Conservation (phyloP, 805 yeast genomes). For the Starmerella bacillaris region DNA sequence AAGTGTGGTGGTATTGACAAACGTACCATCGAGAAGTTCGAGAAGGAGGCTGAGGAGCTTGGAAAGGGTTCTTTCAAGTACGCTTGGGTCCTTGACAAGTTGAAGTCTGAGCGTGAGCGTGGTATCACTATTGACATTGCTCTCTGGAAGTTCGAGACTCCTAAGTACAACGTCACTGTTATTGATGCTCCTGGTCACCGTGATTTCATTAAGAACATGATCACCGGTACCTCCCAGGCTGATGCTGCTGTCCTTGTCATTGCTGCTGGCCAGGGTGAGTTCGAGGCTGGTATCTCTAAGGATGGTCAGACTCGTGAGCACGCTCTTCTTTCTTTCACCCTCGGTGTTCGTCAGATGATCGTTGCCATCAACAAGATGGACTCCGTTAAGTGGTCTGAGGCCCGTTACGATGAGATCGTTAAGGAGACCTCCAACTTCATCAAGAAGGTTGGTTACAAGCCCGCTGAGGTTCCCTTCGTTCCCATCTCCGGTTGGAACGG, state of each 20-base stretch:
- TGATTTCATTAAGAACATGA: slow-evolving; percentile 92
- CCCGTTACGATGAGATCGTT: slow-evolving; percentile 86
- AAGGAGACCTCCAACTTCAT: slow-evolving; percentile 98
- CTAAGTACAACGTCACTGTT: slow-evolving; percentile 74
- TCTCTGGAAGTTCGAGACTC: slow-evolving; percentile 84
- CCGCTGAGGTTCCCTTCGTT: slow-evolving; percentile 95
- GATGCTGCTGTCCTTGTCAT: slow-evolving; percentile 80
- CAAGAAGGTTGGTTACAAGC: slow-evolving; percentile 98
- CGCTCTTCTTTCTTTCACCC: slow-evolving; percentile 76
- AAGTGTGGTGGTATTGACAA: slow-evolving; percentile 98
- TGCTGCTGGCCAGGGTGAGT: slow-evolving; percentile 87
- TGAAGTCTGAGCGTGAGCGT: slow-evolving; percentile 91
- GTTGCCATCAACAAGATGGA: slow-evolving; percentile 93
- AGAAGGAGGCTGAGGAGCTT: slow-evolving; percentile 93
- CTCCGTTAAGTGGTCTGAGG: slow-evolving; percentile 73
- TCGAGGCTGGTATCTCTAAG: slow-evolving; percentile 88
- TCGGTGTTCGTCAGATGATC: slow-evolving; percentile 73
- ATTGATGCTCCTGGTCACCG: slow-evolving; percentile 94
- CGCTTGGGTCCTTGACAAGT: slow-evolving; percentile 94
- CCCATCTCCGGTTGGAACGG: slow-evolving; percentile 89
- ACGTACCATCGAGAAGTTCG: slow-evolving; percentile 97
- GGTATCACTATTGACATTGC: slow-evolving; percentile 94
- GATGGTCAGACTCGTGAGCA: slow-evolving; percentile 93
- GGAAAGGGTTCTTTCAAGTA: slow-evolving; percentile 95
- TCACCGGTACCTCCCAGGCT: slow-evolving; percentile 88